Base-by-base conservation (phyloP, 2,329 filamentous ascomycete genomes). In the Aspergillus pseudoglaucus region DNA sequence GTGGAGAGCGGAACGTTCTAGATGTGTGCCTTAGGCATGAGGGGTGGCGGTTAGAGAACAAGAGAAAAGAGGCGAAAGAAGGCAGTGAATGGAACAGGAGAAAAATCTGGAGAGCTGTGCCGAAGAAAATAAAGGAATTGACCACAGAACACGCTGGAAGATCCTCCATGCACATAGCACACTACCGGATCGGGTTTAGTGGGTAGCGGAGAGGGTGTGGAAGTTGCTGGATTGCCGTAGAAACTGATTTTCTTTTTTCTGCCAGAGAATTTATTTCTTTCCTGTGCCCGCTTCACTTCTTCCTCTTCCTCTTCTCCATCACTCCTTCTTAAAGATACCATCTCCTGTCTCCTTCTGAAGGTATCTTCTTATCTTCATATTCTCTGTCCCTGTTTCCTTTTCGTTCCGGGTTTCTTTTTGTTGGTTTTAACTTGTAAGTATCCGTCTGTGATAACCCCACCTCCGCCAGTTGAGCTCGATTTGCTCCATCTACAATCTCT, bases 211-310 rank as follows among this genome's bases (percentile, higher is more conserved):
- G 49, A 53, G 42, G 27, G 39, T 42, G 59, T 68, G 64, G 65
- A 68, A 67, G 62, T 63, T 58, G 60, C 63, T 68, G 65, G 65
- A 68, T 65, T 57, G 50, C 51, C 62, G 64, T 68, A 61, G 65
- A 68, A 68, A 20, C 46, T 37, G 38, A 27, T 40, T 32, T 42
- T 27, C 25, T 30, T 30, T 30, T 30, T 30, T 30, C 17, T 38
- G n/a, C 37, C 10, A 39, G 25, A 30, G 25, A 30, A 30, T 30
- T 30, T 30, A 30, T 30, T 30, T 30, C 25, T 12, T 53, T 54
- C 53, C 51, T 50, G 43, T 44, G 44, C 51, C 47, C 47, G 52
- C 49, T 46, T 56, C 44, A 44, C 41, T 54, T 51, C 41, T 45
- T 47, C 51, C 50, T 45, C 50, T 59, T 54, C 51, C 54, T 47